Percentiles rank a stretch among this genome's conserved stretches.
phyloP scores from a whole-genome alignment of 148 eudicot species.

The Rhododendron kiyosumense region DNA sequence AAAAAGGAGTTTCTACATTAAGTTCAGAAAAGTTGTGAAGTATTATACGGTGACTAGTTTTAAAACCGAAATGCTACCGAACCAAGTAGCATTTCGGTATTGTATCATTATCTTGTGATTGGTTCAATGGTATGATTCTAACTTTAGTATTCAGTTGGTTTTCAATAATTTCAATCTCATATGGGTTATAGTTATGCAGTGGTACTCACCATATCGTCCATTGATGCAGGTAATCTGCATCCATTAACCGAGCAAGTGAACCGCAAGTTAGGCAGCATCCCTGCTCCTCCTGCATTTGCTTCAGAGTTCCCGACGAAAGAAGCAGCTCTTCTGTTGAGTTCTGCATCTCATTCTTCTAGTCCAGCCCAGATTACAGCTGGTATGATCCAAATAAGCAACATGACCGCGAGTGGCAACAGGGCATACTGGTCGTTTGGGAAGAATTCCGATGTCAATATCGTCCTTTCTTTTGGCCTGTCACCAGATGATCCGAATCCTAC shows the following conservation, averaged over 20 bases:
- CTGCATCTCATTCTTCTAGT: conserved; percentile 48
- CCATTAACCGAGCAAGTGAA: conserved; percentile 53
- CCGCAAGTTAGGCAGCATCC: conserved; percentile 50
- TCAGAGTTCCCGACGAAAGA: conserved; percentile 76
- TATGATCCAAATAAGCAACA: conserved; percentile 35
- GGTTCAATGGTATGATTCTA: neutral
- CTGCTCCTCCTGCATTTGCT: conserved; percentile 85
- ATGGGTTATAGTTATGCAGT: neutral
- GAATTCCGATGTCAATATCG: conserved; percentile 40
- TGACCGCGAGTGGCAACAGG: conserved; percentile 19
- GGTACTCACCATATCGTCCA: neutral
- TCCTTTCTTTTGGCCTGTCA: conserved; percentile 59
- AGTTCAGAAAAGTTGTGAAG: neutral
- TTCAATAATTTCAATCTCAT: neutral
- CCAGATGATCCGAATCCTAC: conserved; percentile 18
- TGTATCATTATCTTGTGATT: neutral
- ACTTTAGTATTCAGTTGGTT: neutral
- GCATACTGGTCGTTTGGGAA: conserved; percentile 46
- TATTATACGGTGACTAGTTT: neutral
- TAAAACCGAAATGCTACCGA: neutral
- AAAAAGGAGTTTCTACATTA: neutral
- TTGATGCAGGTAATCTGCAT: conserved; percentile 47
- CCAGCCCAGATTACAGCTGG: conserved; percentile 70
- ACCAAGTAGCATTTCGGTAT: neutral
- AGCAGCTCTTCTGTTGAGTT: conserved; percentile 37